These are phyloP conservation scores for Euptelea pleiosperma DNA, from an alignment of 164 flowering plant species.

Conservation along the genomic window DNA sequence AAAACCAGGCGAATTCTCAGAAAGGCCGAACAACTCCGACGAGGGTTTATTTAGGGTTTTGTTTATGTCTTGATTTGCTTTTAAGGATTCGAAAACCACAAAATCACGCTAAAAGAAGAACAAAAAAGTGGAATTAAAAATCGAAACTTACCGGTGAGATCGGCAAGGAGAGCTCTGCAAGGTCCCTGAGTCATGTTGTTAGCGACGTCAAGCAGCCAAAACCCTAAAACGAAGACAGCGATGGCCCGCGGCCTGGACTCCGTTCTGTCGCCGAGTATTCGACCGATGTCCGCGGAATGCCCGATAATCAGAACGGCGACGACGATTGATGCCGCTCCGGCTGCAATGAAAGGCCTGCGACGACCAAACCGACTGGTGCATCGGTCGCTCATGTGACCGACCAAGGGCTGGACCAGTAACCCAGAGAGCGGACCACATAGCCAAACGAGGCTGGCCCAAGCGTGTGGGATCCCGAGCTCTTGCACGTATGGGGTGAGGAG, in stretches of 20 bases:
- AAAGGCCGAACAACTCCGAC: too few species aligned
- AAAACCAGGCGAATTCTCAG: background rate
- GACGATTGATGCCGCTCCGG: slow-evolving; percentile 51
- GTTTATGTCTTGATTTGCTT: background rate
- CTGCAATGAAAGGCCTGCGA: slow-evolving; percentile 74
- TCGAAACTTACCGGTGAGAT: slow-evolving; percentile 63
- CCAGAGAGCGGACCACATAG: slow-evolving; percentile 97
- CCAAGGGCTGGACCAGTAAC: slow-evolving; percentile 82
- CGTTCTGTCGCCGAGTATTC: slow-evolving; percentile 58
- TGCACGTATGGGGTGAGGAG: slow-evolving; percentile 93
- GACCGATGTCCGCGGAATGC: slow-evolving; percentile 76
- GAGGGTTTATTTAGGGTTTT: background rate
- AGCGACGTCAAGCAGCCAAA: slow-evolving; percentile 94
- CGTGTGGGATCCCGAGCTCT: slow-evolving; percentile 94
- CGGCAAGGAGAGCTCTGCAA: slow-evolving; percentile 92
- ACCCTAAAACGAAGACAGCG: slow-evolving; percentile 69
- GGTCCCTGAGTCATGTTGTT: slow-evolving; percentile 94
- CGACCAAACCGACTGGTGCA: slow-evolving; percentile 75
- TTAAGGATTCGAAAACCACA: background rate
- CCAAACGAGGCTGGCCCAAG: slow-evolving; percentile 88
- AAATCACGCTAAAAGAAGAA: background rate
- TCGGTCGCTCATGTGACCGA: slow-evolving; percentile 83
- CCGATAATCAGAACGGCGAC: slow-evolving; percentile 67
- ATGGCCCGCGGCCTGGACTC: slow-evolving; percentile 52
- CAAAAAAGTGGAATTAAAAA: background rate